Conservation (phyloP, 768 basidiomycete genomes). For the Floccularia luteovirens region DNA sequence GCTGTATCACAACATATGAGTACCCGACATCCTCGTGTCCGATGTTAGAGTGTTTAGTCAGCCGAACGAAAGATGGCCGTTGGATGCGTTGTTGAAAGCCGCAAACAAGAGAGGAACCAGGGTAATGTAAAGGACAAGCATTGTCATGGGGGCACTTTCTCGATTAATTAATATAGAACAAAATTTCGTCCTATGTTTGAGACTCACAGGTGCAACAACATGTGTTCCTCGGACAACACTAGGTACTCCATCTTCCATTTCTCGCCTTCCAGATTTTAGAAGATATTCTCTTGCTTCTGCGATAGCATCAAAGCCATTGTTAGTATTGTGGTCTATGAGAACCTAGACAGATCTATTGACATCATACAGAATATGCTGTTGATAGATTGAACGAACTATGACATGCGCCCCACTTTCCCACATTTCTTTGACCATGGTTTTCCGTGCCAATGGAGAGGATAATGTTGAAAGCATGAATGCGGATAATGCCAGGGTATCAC, state of each 20-base stretch:
- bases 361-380: neutral
- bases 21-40: slow-evolving; percentile 88
- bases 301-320: slow-evolving; percentile 68
- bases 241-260: slow-evolving; percentile 38
- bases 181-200: too few relatives aligned
- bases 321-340: slow-evolving; percentile 79
- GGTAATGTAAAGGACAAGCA: slow-evolving; percentile 66
- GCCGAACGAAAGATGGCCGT: slow-evolving; percentile 76
- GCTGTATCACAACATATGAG: slow-evolving; percentile 83
- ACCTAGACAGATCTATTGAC: slow-evolving; percentile 37
- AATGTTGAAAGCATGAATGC: slow-evolving; percentile 83
- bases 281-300: slow-evolving; percentile 74
- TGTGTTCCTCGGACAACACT: slow-evolving; percentile 46
- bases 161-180: too few relatives aligned
- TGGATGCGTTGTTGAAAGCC: slow-evolving; percentile 86
- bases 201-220: slow-evolving; percentile 80
- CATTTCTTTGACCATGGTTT: slow-evolving; percentile 70
- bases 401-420: slow-evolving; percentile 88
- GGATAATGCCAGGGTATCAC: slow-evolving; percentile 63
- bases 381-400: slow-evolving; percentile 39
- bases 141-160: slow-evolving; percentile 85
- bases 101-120: slow-evolving; percentile 55
- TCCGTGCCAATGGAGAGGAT: slow-evolving; percentile 50
- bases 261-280: slow-evolving; percentile 53
- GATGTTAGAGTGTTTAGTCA: slow-evolving; percentile 77